Base-by-base conservation (phyloP, 129 eudicot genomes). In the Pulicaria dysenterica region DNA sequence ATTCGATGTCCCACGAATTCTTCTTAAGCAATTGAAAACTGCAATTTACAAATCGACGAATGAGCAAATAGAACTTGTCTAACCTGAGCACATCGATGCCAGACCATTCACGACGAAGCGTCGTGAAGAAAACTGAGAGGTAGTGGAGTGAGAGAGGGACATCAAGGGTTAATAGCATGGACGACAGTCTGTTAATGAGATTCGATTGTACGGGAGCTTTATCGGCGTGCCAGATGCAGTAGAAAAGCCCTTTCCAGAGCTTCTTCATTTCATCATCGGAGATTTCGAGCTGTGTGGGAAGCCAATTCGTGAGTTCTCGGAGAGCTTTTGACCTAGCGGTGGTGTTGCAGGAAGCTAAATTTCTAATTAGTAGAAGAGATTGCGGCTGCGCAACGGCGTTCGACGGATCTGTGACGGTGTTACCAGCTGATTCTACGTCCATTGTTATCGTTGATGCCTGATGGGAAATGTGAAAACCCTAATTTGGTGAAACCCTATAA, bases 161-260 rank as follows among this genome's bases (percentile, higher is more conserved):
- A 8, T 81, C 77, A 5, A 90, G 80, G 8, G 86, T 64, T 13
- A 76, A 65, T 13, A 90, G 76, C 69, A 90, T 69, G 19, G 85
- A 78, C 4, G 91, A 70, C 12, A 95, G 77, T 4, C 84, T 83
- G 50, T 86, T 69, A 5, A 88, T 86, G 14, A 95, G 83, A 12
- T 83, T 79, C 34, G 83, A 60, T 63, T 95, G 99, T 9, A 83
- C 87, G 7, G 76, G 83, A 69, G 88, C 63, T 59, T 95, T 95
- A 72, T 95, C 99, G 51, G 89, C 80, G 64, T 95, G 97, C 99
- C 99, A 95, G 24, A 90, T 64, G 84, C 89, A 88, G 64, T 90
- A 95, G 62, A 95, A 95, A 0, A 95, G 89, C 0, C 94, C 92
- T 66, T 95, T 95, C 99, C 99, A 95, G 1, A 95, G 82, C 87